Evolutionary conservation across 164 flowering plant species (phyloP), one percentile per base, ranked within the genome.

Genomic region (Aristolochia contorta): DNA sequence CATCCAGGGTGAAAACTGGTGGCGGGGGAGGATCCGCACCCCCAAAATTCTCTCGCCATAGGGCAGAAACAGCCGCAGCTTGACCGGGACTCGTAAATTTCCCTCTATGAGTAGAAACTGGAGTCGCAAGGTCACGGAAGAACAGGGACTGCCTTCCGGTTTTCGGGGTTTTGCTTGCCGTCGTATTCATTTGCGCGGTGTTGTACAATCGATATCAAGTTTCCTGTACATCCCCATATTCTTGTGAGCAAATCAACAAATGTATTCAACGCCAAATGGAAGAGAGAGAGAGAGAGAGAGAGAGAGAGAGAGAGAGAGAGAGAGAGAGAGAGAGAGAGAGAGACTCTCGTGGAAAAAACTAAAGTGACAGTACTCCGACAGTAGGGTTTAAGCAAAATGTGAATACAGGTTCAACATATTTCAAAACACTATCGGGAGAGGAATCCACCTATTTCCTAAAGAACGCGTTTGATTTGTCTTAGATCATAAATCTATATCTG

Each of bases 1-100:
- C 96, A 58, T 86, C 96, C 60, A 91, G 72, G 6, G 99, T 93
- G 69, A 75, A 93, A 14, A 81, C 68, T 0, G 97, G 99, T 12
- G 99, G 99, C 0, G 99, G 99, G 0, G 99, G 99, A 64, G 87
- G 97, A 74, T 94, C 99, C 0, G 89, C 68, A 41, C 77, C 80
- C 25, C 84, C 80, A 58, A 82, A 84, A 78, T 84, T 91, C 65
- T 91, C 97, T 12, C 83, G 78, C 96, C 96, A 85, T 54, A 91
- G 74, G 23, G 99, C 96, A 12, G 97, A 88, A 13, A 86, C 96
- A 0, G 99, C 93, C 0, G 99, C 97, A 15, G 96, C 97, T 71
- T 94, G 97, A 18, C 96, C 93, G 9, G 96, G 84, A 58, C 67
- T 90, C 16, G 88, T 54, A 65, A 93, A 90, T 56, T 80, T 88